Evolutionary conservation across 2,329 filamentous ascomycete genomes (phyloP).

Genomic region (Diaporthe citrichinensis): DNA sequence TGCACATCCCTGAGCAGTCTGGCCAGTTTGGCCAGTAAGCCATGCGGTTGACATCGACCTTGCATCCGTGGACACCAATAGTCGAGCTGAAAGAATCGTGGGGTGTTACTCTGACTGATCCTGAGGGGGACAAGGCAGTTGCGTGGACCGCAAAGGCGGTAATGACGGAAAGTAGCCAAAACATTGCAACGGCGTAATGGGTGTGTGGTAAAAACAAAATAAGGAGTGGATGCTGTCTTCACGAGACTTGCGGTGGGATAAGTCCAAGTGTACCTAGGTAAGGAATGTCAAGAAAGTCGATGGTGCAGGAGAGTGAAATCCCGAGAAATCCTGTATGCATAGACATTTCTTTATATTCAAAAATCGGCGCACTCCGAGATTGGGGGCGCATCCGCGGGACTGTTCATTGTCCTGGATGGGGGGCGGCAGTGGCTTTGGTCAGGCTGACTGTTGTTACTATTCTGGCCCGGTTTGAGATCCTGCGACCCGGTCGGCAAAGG

Average conservation of each 20-base stretch:
- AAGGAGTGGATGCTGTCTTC: constrained; percentile 22
- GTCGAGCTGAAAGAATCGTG: constrained; percentile 71
- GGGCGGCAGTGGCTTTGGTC: background rate
- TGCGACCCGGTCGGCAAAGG: background rate
- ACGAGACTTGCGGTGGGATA: background rate
- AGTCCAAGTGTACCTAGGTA: background rate
- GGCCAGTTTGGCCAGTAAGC: constrained; percentile 71
- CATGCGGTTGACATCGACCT: constrained; percentile 72
- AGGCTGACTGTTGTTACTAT: background rate
- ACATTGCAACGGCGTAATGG: background rate
- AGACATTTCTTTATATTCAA: background rate
- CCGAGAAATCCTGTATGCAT: too few relatives aligned
- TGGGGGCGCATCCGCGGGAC: background rate
- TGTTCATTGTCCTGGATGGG: background rate
- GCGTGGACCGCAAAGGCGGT: background rate
- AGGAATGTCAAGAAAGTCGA: background rate
- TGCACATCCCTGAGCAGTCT: constrained; percentile 70
- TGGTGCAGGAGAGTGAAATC: too few relatives aligned
- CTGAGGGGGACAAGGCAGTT: background rate
- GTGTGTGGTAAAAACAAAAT: background rate
- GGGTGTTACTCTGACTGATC: constrained; percentile 61
- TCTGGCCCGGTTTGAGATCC: background rate
- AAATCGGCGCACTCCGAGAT: background rate
- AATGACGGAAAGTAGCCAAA: constrained; percentile 8
- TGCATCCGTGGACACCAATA: constrained; percentile 71